phyloP scores from a whole-genome alignment of 2,329 filamentous ascomycete species.

The Verticillium isaacii region DNA sequence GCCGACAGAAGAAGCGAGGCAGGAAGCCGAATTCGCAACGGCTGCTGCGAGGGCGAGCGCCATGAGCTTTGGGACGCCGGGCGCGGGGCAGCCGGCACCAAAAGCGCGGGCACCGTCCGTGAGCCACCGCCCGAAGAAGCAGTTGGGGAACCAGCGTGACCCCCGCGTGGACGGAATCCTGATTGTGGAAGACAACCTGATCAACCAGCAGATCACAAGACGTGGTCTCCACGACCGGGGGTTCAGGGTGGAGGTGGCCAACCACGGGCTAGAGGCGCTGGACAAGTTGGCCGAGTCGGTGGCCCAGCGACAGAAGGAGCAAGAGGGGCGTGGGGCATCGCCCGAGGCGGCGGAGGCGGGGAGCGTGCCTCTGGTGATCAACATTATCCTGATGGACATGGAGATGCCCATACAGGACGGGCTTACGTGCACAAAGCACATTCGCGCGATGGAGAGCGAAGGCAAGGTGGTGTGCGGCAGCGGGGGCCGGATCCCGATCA shows the following conservation, averaged over 20 bases:
- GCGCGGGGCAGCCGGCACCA: background rate
- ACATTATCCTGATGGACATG: slow-evolving; percentile 69
- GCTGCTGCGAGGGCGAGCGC: slow-evolving; percentile 16
- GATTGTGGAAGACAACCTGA: slow-evolving; percentile 56
- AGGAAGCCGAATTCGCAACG: slow-evolving; percentile 33
- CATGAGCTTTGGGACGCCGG: background rate
- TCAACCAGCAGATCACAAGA: slow-evolving; percentile 54
- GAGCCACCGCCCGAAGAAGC: background rate
- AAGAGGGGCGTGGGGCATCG: background rate
- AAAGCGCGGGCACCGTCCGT: background rate
- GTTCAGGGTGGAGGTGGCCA: slow-evolving; percentile 47
- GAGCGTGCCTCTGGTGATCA: slow-evolving; percentile 33
- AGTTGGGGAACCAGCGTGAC: slow-evolving; percentile 4
- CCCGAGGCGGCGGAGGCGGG: slow-evolving; percentile 4
- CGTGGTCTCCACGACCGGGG: slow-evolving; percentile 45
- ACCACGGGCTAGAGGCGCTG: slow-evolving; percentile 52
- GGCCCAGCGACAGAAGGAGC: slow-evolving; percentile 8
- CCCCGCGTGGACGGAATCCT: slow-evolving; percentile 37
- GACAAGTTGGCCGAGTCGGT: slow-evolving; percentile 35
- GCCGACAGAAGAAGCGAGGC: slow-evolving; percentile 32
- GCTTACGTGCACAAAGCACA: slow-evolving; percentile 58
- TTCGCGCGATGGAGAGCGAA: slow-evolving; percentile 55
- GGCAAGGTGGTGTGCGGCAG: slow-evolving; percentile 41
- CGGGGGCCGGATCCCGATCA: slow-evolving; percentile 54
- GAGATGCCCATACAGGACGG: slow-evolving; percentile 75